These are phyloP conservation scores for Stachybotrys echinatus DNA, from an alignment of 2,329 filamentous ascomycete genomes.

Conservation along the genomic window DNA sequence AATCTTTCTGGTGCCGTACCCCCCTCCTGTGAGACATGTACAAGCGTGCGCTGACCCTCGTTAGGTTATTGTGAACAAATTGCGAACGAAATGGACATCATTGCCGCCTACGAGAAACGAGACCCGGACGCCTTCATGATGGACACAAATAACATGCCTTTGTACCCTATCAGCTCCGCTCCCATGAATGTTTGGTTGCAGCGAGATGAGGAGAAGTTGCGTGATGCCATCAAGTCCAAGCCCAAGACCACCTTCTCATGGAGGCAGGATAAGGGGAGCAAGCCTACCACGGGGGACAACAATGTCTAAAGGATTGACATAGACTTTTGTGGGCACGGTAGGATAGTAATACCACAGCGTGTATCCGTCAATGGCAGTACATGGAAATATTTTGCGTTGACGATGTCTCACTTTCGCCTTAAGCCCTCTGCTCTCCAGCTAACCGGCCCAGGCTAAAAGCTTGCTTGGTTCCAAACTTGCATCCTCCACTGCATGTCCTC, in stretches of 20 bases:
- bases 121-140: conserved; percentile 24
- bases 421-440: too few relatives aligned
- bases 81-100: conserved; percentile 67
- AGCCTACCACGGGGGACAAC: too few relatives aligned
- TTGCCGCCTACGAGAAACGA: conserved; percentile 47
- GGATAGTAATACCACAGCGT: too few relatives aligned
- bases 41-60: background rate
- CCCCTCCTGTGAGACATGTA: too few relatives aligned
- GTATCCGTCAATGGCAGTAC: too few relatives aligned
- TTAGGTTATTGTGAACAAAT: conserved; percentile 67
- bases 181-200: conserved; percentile 31
- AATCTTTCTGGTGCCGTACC: too few relatives aligned
- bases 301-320: background rate
- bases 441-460: too few relatives aligned
- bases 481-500: too few relatives aligned
- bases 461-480: too few relatives aligned
- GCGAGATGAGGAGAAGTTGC: conserved; percentile 33
- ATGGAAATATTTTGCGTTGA: too few relatives aligned
- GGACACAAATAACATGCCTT: conserved; percentile 39
- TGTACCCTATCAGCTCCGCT: conserved; percentile 48
- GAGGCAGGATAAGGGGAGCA: conserved; percentile 12
- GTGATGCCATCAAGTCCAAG: conserved; percentile 33
- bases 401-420: too few relatives aligned
- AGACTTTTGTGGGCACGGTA: background rate
- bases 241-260: conserved; percentile 29